phyloP scores from a whole-genome alignment of 441 rosid species.

The Viola pubescens region DNA sequence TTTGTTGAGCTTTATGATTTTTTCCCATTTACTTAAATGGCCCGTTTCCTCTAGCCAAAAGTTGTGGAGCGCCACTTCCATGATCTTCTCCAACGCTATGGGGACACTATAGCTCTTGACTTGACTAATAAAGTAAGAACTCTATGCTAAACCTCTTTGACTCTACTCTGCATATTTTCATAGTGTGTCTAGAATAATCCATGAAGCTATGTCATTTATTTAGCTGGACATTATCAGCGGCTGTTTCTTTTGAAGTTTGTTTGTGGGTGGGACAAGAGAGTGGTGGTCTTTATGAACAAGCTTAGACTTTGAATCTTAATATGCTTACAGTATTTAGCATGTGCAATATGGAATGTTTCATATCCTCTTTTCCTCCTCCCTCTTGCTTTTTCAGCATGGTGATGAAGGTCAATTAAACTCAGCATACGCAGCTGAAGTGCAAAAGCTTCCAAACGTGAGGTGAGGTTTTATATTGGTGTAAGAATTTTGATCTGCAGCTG shows the following conservation, averaged over 20 bases:
- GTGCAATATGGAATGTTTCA: constrained; percentile 2
- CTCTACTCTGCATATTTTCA: constrained; percentile 13
- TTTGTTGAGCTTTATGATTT: constrained; percentile 12
- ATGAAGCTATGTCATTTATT: not conserved
- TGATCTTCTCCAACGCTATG: constrained; percentile 87
- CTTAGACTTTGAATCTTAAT: too few species aligned
- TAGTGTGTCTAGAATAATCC: not conserved
- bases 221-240: constrained; percentile 4
- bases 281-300: too few species aligned
- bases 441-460: constrained; percentile 85
- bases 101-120: constrained; percentile 62
- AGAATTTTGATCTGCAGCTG: constrained; percentile 10
- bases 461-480: constrained; percentile 31
- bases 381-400: constrained; percentile 51
- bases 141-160: constrained; percentile 16
- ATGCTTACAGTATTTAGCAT: not conserved
- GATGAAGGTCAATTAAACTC: constrained; percentile 80
- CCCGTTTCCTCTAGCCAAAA: constrained; percentile 46
- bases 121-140: constrained; percentile 68
- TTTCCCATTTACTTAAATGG: constrained; percentile 12
- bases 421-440: constrained; percentile 73
- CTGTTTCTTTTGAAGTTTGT: constrained; percentile 11
- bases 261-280: not conserved
- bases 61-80: constrained; percentile 83
- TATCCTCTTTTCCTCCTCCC: constrained; percentile 13